Evolutionary conservation across 1,139 yeast genomes (phyloP), one percentile per base, ranked within the genome.

Genomic region (Hyphopichia wangnamkhiaoensis): DNA sequence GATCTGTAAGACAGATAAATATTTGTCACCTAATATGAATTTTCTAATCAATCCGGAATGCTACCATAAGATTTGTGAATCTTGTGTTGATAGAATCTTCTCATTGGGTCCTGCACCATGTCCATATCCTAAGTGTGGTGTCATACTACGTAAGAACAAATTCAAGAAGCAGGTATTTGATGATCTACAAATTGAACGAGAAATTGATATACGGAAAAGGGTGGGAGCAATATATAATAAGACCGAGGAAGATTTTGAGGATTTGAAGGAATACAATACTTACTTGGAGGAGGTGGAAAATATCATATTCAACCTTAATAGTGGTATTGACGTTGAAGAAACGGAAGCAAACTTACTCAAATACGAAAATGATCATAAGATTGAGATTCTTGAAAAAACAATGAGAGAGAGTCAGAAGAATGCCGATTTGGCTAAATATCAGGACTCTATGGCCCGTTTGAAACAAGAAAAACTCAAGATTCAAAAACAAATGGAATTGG

Each of bases 41-140:
- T 91, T 93, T 57, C 77, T 93, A 41, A 91, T 93, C 45, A 93
- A 93, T 54, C 96, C 98, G 0, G 98, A 93, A 59, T 93, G 99
- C 64, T 93, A 94, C 59, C 99, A 93, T 59, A 91, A 89, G 71
- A 93, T 93, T 61, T 93, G 98, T 66, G 96, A 89, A 58, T 84
- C 95, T 3, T 93, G 98, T 64, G 98, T 90, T 33, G 98, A 91
- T 61, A 74, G 98, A 50, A 89, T 93, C 40, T 93, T 89, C 60
- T 82, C 96, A 10, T 66, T 87, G 37, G 99, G 99, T 4, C 98
- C 98, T 0, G 94, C 97, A 0, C 94, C 93, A 19, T 93, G 98
- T 61, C 98, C 98, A 0, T 91, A 90, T 59, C 89, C 93, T 5
- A 83, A 84, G 37, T 93, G 99, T 68, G 91, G 86, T 38, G 88